phyloP scores from a whole-genome alignment of 2,329 filamentous ascomycete species.

The Neobulgaria alba region DNA sequence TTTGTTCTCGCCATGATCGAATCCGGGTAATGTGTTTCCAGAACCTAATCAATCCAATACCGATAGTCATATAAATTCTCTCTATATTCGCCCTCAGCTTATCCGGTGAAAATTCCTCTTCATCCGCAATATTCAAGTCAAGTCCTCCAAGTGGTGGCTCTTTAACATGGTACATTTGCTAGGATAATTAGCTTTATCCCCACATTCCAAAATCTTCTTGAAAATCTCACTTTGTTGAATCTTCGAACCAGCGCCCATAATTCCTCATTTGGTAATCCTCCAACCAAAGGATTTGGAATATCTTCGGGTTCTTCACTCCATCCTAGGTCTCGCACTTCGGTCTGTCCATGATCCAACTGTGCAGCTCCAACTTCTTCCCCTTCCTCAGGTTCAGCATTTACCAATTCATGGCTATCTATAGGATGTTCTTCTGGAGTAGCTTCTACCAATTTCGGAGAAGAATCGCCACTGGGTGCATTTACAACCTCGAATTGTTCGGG shows the following conservation, averaged over 20 bases:
- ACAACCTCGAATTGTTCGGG: conserved; percentile 10
- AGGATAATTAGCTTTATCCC: conserved; percentile 30
- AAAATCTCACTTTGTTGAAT: conserved; percentile 17
- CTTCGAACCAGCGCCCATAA: conserved; percentile 40
- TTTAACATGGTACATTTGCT: conserved; percentile 22
- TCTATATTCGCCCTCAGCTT: conserved; percentile 73
- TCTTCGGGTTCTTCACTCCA: conserved; percentile 46
- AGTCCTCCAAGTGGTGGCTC: conserved; percentile 52
- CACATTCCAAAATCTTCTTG: not conserved
- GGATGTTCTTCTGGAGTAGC: conserved; percentile 23
- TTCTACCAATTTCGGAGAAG: conserved; percentile 17
- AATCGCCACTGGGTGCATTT: conserved; percentile 8
- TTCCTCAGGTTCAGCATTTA: conserved; percentile 33
- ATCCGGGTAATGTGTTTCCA: conserved; percentile 69
- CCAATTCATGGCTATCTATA: conserved; percentile 35
- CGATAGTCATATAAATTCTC: conserved; percentile 71
- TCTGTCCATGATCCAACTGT: conserved; percentile 31
- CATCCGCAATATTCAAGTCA: conserved; percentile 72
- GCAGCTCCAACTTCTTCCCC: conserved; percentile 33
- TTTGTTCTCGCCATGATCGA: conserved; percentile 69
- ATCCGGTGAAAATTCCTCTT: conserved; percentile 79
- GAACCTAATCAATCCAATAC: conserved; percentile 55
- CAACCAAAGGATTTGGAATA: conserved; percentile 46
- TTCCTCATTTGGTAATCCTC: conserved; percentile 54
- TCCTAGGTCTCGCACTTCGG: conserved; percentile 47